Evolutionary conservation across 306 rosid species (phyloP).

Genomic region (Vigna hirtella): DNA sequence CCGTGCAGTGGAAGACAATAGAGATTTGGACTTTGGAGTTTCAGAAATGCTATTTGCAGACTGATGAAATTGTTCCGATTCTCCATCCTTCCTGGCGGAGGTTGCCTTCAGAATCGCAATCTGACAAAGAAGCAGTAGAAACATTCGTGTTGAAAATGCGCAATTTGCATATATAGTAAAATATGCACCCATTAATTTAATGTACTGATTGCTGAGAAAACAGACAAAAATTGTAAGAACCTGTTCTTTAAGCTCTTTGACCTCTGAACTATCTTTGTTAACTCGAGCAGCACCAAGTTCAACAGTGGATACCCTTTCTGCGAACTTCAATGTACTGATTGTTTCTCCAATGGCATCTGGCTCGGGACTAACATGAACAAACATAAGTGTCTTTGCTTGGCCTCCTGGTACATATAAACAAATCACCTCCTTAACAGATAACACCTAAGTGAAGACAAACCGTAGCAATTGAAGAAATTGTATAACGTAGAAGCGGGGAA

Average conservation of each 20-base stretch:
- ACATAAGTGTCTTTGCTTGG: slow-evolving; percentile 98
- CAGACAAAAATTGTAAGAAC: slow-evolving; percentile 39
- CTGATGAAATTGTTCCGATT: slow-evolving; percentile 51
- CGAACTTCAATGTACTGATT: slow-evolving; percentile 91
- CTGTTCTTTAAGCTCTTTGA: slow-evolving; percentile 94
- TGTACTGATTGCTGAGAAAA: neutral
- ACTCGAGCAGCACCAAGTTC: slow-evolving; percentile 95
- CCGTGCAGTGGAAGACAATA: slow-evolving; percentile 52
- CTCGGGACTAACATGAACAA: slow-evolving; percentile 94
- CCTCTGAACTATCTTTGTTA: slow-evolving; percentile 77
- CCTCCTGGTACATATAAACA: slow-evolving; percentile 67
- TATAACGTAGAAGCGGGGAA: neutral
- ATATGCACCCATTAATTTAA: slow-evolving; percentile 2
- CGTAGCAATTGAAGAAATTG: neutral
- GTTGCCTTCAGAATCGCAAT: slow-evolving; percentile 77
- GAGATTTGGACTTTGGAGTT: slow-evolving; percentile 50
- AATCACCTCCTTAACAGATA: slow-evolving; percentile 17
- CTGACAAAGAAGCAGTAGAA: slow-evolving; percentile 50
- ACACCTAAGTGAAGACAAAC: neutral
- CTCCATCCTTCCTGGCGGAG: slow-evolving; percentile 69
- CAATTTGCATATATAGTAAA: slow-evolving; percentile 8
- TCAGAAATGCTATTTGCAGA: slow-evolving; percentile 56
- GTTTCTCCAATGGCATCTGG: slow-evolving; percentile 80
- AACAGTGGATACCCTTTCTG: slow-evolving; percentile 90
- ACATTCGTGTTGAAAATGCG: slow-evolving; percentile 16